Percentiles rank a stretch among this genome's conserved stretches.
Conservation (phyloP, 495 filamentous ascomycete genomes). For the Penicillium pancosmium region DNA sequence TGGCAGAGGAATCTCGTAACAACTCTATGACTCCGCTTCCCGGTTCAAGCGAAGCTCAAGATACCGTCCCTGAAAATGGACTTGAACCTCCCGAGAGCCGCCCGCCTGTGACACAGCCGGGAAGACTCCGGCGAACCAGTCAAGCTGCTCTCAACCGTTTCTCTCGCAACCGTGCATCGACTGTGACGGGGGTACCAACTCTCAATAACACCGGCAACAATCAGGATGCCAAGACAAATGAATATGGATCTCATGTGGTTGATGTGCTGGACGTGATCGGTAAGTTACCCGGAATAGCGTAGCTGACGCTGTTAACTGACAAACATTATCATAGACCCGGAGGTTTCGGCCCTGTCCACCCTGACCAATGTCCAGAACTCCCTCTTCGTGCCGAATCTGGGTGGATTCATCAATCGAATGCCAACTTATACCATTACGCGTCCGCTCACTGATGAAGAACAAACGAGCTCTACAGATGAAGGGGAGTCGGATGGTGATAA, state of each 20-base stretch:
- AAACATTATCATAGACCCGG: conserved; percentile 57
- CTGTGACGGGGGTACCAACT: conserved; percentile 33
- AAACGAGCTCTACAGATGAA: conserved; percentile 36
- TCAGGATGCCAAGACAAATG: conserved; percentile 22
- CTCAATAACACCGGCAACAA: conserved; percentile 4
- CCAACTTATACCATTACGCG: conserved; percentile 75
- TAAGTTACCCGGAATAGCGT: conserved; percentile 35
- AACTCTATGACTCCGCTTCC: conserved; percentile 18
- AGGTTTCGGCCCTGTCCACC: conserved; percentile 72
- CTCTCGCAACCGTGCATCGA: conserved; percentile 39
- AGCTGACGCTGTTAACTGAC: not conserved
- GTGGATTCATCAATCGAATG: conserved; percentile 64
- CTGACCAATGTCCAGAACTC: conserved; percentile 82
- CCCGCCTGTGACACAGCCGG: conserved; percentile 14
- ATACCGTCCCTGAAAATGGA: conserved; percentile 1
- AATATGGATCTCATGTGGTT: conserved; percentile 63
- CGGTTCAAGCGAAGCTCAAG: not conserved
- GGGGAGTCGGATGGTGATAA: conserved; percentile 26
- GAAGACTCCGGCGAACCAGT: conserved; percentile 37
- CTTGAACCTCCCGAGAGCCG: conserved; percentile 8
- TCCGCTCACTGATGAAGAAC: conserved; percentile 36
- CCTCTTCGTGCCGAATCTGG: conserved; percentile 73
- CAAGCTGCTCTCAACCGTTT: conserved; percentile 37
- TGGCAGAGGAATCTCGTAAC: conserved; percentile 41
- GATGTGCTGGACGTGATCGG: conserved; percentile 74